Evolutionary conservation across 73 alveolate species (phyloP), one percentile per base, ranked within the genome.

Genomic region (Paramecium sonneborni): DNA sequence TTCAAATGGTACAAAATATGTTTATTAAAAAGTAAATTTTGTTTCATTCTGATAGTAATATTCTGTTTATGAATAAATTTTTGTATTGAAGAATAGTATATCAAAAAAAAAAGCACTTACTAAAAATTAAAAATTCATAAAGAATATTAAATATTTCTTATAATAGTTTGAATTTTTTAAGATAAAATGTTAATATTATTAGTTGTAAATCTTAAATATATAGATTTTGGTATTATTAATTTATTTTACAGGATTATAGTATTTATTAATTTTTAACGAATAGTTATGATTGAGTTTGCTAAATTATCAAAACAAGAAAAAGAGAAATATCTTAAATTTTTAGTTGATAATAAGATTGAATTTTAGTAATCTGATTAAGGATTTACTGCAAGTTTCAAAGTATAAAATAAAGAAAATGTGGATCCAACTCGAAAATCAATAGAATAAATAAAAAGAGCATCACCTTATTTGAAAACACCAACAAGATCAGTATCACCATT

Each of bases 401-500:
- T 70, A 35, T 20, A 70, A 5, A 70, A 70, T 70, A 70, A 32
- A 70, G 85, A 70, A 30, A 72, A 72, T 72, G 35, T 72, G 10
- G 67, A 72, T 72, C 57, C 35, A 32, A 20, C 30, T 32, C 2
- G 32, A 70, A 70, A 32, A n/a, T 32, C 30, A 0, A 14, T 38
- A 0, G 26, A 6, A 32, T 34, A 20, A 1, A 20, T 1, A 0
- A 79, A 21, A 46, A 0, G 84, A 62, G 23, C 26, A 12, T 62
- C 48, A 6, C 24, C 0, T 12, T 15, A 0, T 7, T 15, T 0
- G 6, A 62, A 28, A 62, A 62, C 84, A 2, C 84, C 84, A 21
- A 62, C 84, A 30, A 79, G 74, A 79, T 79, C 90, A 8, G 55
- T 79, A 21, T 79, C 90, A 21, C 90, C 90, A 9, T 23, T 79